Base-by-base conservation (phyloP, 2,329 filamentous ascomycete genomes). In the Domatiomyces catenatus region DNA sequence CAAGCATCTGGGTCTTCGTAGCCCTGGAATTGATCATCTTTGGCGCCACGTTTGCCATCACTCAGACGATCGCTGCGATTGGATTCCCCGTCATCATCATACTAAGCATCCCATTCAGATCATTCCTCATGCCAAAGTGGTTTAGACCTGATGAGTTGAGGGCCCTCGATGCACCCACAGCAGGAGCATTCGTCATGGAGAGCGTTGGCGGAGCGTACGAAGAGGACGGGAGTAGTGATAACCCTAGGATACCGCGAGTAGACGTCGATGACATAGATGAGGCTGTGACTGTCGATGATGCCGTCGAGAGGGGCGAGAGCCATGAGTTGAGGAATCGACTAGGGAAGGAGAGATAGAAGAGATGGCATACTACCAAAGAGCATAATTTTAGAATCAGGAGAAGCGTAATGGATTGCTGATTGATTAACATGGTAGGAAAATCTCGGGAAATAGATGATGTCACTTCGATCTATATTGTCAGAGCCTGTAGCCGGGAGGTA, bases 41-140 rank as follows among this genome's bases (percentile, higher is more conserved):
- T 59, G 84, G 74, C 2, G 84, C 81, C 19, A 90, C 85, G 0
- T 88, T 90, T 63, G 84, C 85, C 52, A 85, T 89, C 60, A 88
- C 85, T 0, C 81, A 90, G 67, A 89, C 85, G 0, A 82, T 89
- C 47, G 85, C 84, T 2, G 85, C 85, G 2, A 84, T 90, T 8
- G 85, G 85, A 0, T 90, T 89, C 58, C 85, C 85, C 7, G 74
- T 87, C 36, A 76, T 86, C 56, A 86, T 88, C 60, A 67, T 87
- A 46, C 65, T 78, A 15, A 70, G 87, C 4, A 80, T 87, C 20
- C 84, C 84, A 0, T 66, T 81, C 1, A 74, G 84, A 7, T 76
- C 80, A 1, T 69, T 78, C 52, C 54, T 86, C 5, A 69, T 88
- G 57, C 83, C 83, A 0, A 67, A 68, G 32, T 72, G 76, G 62